Conservation (phyloP, 371 early-diverging fungal genomes). For the Mucor plumbeus region DNA sequence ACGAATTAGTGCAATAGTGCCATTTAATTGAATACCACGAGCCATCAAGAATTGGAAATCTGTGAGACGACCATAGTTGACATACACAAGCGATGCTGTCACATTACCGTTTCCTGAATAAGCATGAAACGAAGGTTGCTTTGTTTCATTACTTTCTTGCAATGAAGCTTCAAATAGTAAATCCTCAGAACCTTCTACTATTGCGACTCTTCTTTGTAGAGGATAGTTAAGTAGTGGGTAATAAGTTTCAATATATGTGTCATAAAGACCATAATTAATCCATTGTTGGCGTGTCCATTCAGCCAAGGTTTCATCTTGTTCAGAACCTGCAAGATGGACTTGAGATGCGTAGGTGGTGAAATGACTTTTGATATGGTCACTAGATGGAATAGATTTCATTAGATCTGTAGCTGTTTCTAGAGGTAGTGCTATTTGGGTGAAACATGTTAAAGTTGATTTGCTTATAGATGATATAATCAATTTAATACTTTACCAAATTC, state of each 20-base stretch:
- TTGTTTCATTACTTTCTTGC: conserved; percentile 51
- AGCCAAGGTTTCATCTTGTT: conserved; percentile 48
- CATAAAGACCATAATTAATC: conserved; percentile 52
- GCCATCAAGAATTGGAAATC: conserved; percentile 61
- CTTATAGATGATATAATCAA: too few species aligned
- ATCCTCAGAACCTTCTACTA: conserved; percentile 50
- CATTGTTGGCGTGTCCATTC: conserved; percentile 60
- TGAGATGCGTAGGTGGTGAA: conserved; percentile 50
- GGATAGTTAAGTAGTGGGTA: conserved; percentile 66
- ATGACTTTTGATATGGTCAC: conserved; percentile 26
- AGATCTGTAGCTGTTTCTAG: conserved; percentile 19
- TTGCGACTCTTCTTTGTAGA: conserved; percentile 51
- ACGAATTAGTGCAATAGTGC: conserved; percentile 66
- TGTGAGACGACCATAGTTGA: conserved; percentile 63
- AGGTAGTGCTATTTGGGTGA: neutral
- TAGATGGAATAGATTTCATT: conserved; percentile 35
- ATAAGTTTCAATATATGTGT: conserved; percentile 58
- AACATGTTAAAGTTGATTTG: neutral
- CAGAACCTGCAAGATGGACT: conserved; percentile 56
- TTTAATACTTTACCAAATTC: conserved; percentile 3
- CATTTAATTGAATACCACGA: conserved; percentile 45
- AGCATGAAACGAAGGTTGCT: conserved; percentile 58
- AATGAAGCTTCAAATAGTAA: conserved; percentile 52
- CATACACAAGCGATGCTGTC: conserved; percentile 67
- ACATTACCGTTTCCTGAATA: conserved; percentile 68